Conservation (phyloP, 2,329 filamentous ascomycete species). For the Paecilomyces niveus region DNA sequence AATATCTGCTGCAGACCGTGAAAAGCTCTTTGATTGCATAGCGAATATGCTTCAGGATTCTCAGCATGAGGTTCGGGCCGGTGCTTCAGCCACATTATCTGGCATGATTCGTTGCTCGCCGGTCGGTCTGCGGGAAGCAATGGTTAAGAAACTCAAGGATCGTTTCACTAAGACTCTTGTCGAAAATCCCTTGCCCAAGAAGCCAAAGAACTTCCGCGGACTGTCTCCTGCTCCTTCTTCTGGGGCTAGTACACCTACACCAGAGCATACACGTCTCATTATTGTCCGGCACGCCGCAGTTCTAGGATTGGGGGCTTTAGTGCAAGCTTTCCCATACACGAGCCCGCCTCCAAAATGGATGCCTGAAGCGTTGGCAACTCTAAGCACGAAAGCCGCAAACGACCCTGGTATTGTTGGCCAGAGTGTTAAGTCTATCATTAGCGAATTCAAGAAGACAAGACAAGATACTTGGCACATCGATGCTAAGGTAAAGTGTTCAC, state of each 20-base stretch:
- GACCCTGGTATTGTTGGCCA: slow-evolving; percentile 92
- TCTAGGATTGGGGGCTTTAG: slow-evolving; percentile 78
- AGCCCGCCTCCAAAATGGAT: slow-evolving; percentile 91
- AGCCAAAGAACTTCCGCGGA: slow-evolving; percentile 30
- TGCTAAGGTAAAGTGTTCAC: slow-evolving; percentile 64
- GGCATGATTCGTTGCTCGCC: slow-evolving; percentile 98
- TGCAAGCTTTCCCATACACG: slow-evolving; percentile 93
- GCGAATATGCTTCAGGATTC: slow-evolving; percentile 87
- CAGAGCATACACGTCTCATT: slow-evolving; percentile 62
- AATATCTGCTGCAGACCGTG: slow-evolving; percentile 65
- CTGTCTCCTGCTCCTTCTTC: slow-evolving; percentile 37
- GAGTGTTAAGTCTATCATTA: slow-evolving; percentile 86
- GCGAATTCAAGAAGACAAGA: slow-evolving; percentile 98
- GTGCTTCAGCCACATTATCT: slow-evolving; percentile 84
- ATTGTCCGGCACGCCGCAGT: slow-evolving; percentile 84
- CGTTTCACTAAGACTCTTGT: slow-evolving; percentile 73
- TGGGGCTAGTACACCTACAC: slow-evolving; percentile 42
- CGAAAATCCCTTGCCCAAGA: slow-evolving; percentile 81
- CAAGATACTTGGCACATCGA: slow-evolving; percentile 98
- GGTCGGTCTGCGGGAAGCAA: slow-evolving; percentile 65
- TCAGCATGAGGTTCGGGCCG: slow-evolving; percentile 89
- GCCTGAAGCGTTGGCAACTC: slow-evolving; percentile 78
- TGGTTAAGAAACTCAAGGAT: slow-evolving; percentile 66
- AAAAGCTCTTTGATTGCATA: slow-evolving; percentile 82
- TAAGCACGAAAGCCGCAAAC: slow-evolving; percentile 77